Conservation (phyloP, 2,329 filamentous ascomycete species). For the Penicillium sp. region DNA sequence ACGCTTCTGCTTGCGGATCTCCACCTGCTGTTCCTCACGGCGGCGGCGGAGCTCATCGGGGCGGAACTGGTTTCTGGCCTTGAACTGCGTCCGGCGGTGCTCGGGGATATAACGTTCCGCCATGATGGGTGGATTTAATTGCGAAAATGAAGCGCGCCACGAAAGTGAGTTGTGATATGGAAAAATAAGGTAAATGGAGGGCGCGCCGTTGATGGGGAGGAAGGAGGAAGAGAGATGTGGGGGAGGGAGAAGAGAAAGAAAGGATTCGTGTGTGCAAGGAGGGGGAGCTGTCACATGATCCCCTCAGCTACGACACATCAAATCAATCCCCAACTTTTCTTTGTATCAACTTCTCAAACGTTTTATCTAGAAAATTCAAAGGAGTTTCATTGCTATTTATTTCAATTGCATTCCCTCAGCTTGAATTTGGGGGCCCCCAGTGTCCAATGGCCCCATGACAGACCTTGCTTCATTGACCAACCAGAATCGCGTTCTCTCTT, state of each 20-base stretch:
- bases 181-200: slow-evolving; percentile 11
- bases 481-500: neutral
- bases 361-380: neutral
- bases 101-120: slow-evolving; percentile 99
- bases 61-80: slow-evolving; percentile 99
- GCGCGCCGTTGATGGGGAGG: slow-evolving; percentile 20
- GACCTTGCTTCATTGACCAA: neutral
- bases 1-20: slow-evolving; percentile 97
- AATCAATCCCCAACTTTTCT: neutral
- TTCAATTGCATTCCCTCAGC: neutral
- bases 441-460: neutral
- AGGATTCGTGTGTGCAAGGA: slow-evolving; percentile 28
- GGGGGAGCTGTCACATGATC: slow-evolving; percentile 24
- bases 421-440: neutral
- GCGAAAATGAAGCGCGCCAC: slow-evolving; percentile 34
- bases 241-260: slow-evolving; percentile 22
- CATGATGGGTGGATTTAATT: slow-evolving; percentile 60
- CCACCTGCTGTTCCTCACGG: slow-evolving; percentile 98
- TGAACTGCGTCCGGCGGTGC: slow-evolving; percentile 98
- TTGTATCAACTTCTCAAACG: neutral
- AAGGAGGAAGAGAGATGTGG: slow-evolving; percentile 20
- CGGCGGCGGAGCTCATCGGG: slow-evolving; percentile 97
- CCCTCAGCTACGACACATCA: slow-evolving; percentile 9
- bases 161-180: slow-evolving; percentile 11
- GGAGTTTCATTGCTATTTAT: neutral